Evolutionary conservation across 2,329 filamentous ascomycete genomes (phyloP).

Genomic region (Aureobasidium vineae): DNA sequence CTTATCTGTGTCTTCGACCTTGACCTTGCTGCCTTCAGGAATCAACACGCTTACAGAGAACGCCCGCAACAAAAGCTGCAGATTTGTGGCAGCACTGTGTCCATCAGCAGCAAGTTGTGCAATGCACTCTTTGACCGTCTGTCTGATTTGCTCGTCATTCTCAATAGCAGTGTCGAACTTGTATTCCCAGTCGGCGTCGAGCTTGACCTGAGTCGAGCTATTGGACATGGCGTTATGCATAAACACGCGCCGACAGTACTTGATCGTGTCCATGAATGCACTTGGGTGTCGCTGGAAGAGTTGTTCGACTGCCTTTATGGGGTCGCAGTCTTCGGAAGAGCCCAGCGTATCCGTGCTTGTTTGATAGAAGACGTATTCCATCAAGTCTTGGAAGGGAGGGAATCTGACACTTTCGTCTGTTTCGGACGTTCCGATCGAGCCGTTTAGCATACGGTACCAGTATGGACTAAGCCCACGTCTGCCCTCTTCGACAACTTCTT

Average conservation of each 20-base stretch:
- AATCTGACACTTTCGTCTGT: conserved; percentile 36
- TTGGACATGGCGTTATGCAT: conserved; percentile 56
- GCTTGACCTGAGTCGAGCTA: conserved; percentile 46
- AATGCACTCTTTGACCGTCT: conserved; percentile 58
- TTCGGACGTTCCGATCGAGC: conserved; percentile 33
- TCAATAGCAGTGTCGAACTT: conserved; percentile 71
- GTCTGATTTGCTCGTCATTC: conserved; percentile 65
- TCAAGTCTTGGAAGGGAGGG: conserved; percentile 48
- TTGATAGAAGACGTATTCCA: conserved; percentile 33
- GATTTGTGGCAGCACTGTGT: conserved; percentile 31
- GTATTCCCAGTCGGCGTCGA: conserved; percentile 81
- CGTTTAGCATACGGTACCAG: conserved; percentile 65
- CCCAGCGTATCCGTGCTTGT: not conserved
- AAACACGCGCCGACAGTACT: conserved; percentile 64
- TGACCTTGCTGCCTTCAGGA: conserved; percentile 19
- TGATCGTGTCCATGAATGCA: conserved; percentile 67
- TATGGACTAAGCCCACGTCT: conserved; percentile 81
- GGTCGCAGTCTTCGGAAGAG: not conserved
- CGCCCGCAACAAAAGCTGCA: conserved; percentile 28
- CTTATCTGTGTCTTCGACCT: conserved; percentile 29
- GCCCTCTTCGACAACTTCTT: conserved; percentile 86
- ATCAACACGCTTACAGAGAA: conserved; percentile 25
- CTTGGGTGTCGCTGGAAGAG: conserved; percentile 35
- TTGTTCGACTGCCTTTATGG: conserved; percentile 3
- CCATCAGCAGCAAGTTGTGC: conserved; percentile 36